phyloP scores from a whole-genome alignment of 768 basidiomycete species.

The Suillus weaverae region DNA sequence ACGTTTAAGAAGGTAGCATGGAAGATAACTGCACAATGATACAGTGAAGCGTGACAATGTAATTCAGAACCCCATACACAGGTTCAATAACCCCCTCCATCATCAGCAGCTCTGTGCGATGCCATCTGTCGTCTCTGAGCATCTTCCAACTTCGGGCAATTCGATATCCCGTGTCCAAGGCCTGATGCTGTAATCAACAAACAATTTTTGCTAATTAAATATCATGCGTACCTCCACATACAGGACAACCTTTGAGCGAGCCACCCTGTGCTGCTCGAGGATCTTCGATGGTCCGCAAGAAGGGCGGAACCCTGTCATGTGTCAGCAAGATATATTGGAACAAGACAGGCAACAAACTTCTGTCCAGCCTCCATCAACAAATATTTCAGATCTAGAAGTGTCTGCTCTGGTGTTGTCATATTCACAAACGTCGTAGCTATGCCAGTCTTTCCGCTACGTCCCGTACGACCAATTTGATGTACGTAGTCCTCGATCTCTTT shows the following conservation, averaged over 20 bases:
- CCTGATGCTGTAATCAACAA: conserved; percentile 41
- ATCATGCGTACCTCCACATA: conserved; percentile 80
- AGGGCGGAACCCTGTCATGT: conserved; percentile 80
- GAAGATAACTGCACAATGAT: not conserved
- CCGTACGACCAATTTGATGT: conserved; percentile 98
- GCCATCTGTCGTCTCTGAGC: conserved; percentile 89
- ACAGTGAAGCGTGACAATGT: not conserved
- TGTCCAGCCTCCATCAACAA: conserved; percentile 96
- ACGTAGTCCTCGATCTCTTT: conserved; percentile 99
- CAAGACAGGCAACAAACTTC: conserved; percentile 59
- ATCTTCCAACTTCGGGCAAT: conserved; percentile 97
- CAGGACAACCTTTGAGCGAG: conserved; percentile 83
- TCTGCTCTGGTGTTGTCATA: conserved; percentile 96
- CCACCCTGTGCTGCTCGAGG: conserved; percentile 80
- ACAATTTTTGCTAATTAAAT: not conserved
- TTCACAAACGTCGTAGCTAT: conserved; percentile 99
- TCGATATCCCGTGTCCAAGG: conserved; percentile 90
- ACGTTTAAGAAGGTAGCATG: not conserved
- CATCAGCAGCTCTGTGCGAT: conserved; percentile 70
- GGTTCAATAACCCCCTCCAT: conserved; percentile 49
- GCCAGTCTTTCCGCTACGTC: conserved; percentile 96
- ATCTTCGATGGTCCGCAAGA: conserved; percentile 87
- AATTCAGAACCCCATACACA: not conserved
- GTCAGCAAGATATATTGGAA: conserved; percentile 10
- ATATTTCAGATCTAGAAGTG: conserved; percentile 94